Base-by-base conservation (phyloP, 2,329 filamentous ascomycete species). In the Septoria petroselini region DNA sequence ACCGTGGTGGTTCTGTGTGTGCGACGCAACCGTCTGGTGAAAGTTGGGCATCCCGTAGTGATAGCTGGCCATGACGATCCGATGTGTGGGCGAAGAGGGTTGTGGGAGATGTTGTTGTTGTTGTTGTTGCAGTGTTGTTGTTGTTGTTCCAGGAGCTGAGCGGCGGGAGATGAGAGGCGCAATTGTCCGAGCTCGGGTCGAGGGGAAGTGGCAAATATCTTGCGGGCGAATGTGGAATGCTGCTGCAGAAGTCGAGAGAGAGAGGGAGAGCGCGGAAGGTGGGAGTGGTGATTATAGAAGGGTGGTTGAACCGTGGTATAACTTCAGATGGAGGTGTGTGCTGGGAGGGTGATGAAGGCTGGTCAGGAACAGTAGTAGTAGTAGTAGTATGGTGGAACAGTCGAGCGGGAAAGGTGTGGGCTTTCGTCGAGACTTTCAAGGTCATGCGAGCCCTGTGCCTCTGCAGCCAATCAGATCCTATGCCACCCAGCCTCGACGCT, bases 1-100 rank as follows among this genome's bases (percentile, higher is more conserved):
- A 71, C 81, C 85, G 74, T 93, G 86, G 58, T 84, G 78, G 53
- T 60, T 55, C 64, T 79, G 71, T 31, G 73, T 75, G 62, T 76
- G 76, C 52, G 78, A 71, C 34, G 72, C 75, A 62, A 75, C 76
- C 50, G 77, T 72, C 48, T 75, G 71, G 34, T 68, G 65, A 61
- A 76, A 74, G 60, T 74, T 70, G 46, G 71, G 71, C 39, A 68
- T 70, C 52, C 67, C 69, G 65, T 76, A 76, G 68, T 71, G 73
- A 66, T 75, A 75, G 69, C 69, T 73, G 52, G 73, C 71, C 73
- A 76, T 76, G 65, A 47, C 67, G 47, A 47, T 56, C 27, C 41
- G 44, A 41, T 48, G 37, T 14, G 8, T 17, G 18, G 4, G 34
- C n/a, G 23, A 7, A 35, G 18, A 29, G 35, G 4, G 33, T 37